phyloP scores from a whole-genome alignment of 2,329 filamentous ascomycete species.

The Aaosphaeria arxii region DNA sequence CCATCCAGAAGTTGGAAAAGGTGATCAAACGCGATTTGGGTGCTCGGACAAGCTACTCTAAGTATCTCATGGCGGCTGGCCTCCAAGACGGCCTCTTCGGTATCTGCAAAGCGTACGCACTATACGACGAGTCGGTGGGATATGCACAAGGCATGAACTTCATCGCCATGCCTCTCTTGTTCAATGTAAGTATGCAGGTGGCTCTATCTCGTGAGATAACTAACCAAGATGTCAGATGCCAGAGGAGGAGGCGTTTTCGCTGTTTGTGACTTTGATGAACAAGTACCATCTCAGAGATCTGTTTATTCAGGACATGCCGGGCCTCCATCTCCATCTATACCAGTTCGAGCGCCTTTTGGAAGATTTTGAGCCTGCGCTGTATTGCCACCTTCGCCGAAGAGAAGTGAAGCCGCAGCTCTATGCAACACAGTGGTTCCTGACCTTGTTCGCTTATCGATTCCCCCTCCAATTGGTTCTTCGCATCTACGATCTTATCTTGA shows the following conservation, averaged over 20 bases:
- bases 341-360: slow-evolving; percentile 94
- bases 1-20: slow-evolving; percentile 83
- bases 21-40: slow-evolving; percentile 87
- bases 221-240: slow-evolving; percentile 66
- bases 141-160: slow-evolving; percentile 99
- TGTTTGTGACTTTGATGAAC: slow-evolving; percentile 93
- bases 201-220: slow-evolving; percentile 18
- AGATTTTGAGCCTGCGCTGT: slow-evolving; percentile 88
- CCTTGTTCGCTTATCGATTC: slow-evolving; percentile 97
- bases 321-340: slow-evolving; percentile 87
- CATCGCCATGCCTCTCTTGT: slow-evolving; percentile 90
- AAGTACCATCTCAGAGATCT: slow-evolving; percentile 90
- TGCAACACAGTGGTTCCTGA: slow-evolving; percentile 98
- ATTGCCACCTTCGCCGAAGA: slow-evolving; percentile 86
- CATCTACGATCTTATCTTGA: slow-evolving; percentile 93
- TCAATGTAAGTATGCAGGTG: slow-evolving; percentile 66
- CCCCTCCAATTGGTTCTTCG: slow-evolving; percentile 92
- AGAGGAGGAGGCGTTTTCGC: slow-evolving; percentile 92
- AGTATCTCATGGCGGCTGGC: slow-evolving; percentile 86
- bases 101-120: slow-evolving; percentile 93
- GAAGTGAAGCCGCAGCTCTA: slow-evolving; percentile 90
- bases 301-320: slow-evolving; percentile 95
- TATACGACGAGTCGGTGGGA: slow-evolving; percentile 91
- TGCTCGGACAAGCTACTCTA: slow-evolving; percentile 91
- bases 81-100: slow-evolving; percentile 93